Percentiles rank a stretch among this genome's conserved stretches.
These are phyloP conservation scores for Pseudopyricularia cyperi DNA, from an alignment of 2,329 filamentous ascomycete genomes.

Conservation along the genomic window DNA sequence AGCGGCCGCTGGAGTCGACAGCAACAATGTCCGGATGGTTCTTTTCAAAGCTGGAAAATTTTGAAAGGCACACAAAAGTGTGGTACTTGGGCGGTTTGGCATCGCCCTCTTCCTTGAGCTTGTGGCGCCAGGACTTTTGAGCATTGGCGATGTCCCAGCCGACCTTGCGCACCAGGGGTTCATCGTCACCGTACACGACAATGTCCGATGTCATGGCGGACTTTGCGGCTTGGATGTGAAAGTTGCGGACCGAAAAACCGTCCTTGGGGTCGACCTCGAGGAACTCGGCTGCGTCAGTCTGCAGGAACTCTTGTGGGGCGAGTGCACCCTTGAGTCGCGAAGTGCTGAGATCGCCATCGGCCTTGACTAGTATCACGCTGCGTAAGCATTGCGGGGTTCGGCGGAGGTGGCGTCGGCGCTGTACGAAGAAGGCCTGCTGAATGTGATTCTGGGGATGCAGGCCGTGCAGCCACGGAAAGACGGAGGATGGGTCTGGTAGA, in stretches of 20 bases:
- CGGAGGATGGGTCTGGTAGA: slow-evolving; percentile 68
- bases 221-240: slow-evolving; percentile 91
- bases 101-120: slow-evolving; percentile 42
- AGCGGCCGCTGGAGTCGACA: slow-evolving; percentile 54
- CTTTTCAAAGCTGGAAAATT: slow-evolving; percentile 61
- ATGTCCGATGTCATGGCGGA: slow-evolving; percentile 81
- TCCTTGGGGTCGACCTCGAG: slow-evolving; percentile 74
- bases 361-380: slow-evolving; percentile 76
- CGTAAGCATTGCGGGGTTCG: slow-evolving; percentile 66
- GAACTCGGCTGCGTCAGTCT: slow-evolving; percentile 45
- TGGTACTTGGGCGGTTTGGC: slow-evolving; percentile 53
- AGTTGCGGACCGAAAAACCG: slow-evolving; percentile 92
- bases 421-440: slow-evolving; percentile 80
- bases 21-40: slow-evolving; percentile 59
- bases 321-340: slow-evolving; percentile 81
- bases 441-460: slow-evolving; percentile 79
- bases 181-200: slow-evolving; percentile 74
- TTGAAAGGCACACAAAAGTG: slow-evolving; percentile 61
- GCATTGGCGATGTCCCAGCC: slow-evolving; percentile 59
- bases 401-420: slow-evolving; percentile 57
- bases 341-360: slow-evolving; percentile 61
- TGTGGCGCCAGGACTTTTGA: slow-evolving; percentile 61
- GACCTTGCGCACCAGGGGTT: slow-evolving; percentile 46
- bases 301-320: slow-evolving; percentile 66
- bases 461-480: slow-evolving; percentile 96